A percentile compares a stretch with the other conserved stretches of the same genome.
Conservation (phyloP, 164 flowering plant species). For the Tetrastigma voinierianum region DNA sequence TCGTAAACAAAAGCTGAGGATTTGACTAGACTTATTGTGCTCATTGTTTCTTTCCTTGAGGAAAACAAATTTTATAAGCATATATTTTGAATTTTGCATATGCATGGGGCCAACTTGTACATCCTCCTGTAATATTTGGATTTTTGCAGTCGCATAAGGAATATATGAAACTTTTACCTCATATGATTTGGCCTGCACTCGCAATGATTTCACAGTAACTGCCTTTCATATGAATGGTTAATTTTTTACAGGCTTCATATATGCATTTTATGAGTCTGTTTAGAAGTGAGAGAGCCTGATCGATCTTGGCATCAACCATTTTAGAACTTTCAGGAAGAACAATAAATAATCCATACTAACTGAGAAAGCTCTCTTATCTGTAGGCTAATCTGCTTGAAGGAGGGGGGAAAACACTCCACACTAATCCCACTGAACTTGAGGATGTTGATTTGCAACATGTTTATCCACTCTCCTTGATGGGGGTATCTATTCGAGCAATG, state of each 20-base stretch:
- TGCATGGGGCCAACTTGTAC: background rate
- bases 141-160: too few relatives aligned
- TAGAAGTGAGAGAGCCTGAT: too few relatives aligned
- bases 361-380: constrained; percentile 14
- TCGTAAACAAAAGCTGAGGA: too few relatives aligned
- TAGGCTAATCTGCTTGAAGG: constrained; percentile 99
- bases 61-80: background rate
- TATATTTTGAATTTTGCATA: too few relatives aligned
- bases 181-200: too few relatives aligned
- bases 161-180: too few relatives aligned
- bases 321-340: background rate
- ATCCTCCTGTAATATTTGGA: too few relatives aligned
- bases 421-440: constrained; percentile 83
- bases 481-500: constrained; percentile 93
- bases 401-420: constrained; percentile 96
- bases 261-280: too few relatives aligned
- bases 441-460: constrained; percentile 76
- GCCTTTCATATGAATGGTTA: too few relatives aligned
- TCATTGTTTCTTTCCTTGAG: background rate
- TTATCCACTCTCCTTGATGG: constrained; percentile 89
- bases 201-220: too few relatives aligned
- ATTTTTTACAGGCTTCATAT: too few relatives aligned
- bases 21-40: background rate
- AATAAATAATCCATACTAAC: background rate
- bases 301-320: background rate